Conservation (phyloP, 495 filamentous ascomycete genomes). For the Penicillium goetzii region DNA sequence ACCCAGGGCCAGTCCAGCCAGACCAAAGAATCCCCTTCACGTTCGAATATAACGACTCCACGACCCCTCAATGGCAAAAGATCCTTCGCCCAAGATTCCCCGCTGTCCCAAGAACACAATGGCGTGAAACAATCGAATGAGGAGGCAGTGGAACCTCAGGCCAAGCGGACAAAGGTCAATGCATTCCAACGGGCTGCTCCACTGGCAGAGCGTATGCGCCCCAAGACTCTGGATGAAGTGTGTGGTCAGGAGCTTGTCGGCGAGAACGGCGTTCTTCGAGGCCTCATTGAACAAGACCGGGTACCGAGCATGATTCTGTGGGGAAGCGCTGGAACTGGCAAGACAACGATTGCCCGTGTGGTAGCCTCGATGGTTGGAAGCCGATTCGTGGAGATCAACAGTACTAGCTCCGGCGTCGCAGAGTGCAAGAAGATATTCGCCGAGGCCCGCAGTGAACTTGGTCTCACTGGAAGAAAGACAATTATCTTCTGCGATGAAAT, state of each 20-base stretch:
- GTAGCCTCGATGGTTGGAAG: conserved; percentile 80
- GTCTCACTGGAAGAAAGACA: conserved; percentile 83
- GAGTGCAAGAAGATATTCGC: conserved; percentile 94
- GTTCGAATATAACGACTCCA: conserved; percentile 30
- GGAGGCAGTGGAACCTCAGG: conserved; percentile 35
- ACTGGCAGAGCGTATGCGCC: conserved; percentile 92
- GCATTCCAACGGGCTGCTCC: conserved; percentile 73
- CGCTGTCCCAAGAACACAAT: conserved; percentile 24
- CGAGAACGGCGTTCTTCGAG: conserved; percentile 76
- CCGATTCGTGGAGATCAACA: conserved; percentile 95
- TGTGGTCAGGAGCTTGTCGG: conserved; percentile 93
- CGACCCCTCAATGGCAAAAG: conserved; percentile 43
- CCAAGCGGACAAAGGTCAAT: conserved; percentile 65
- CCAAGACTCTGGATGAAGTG: conserved; percentile 79
- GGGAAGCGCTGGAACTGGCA: conserved; percentile 90
- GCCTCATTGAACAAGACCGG: conserved; percentile 84
- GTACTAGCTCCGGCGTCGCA: conserved; percentile 85
- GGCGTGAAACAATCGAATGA: conserved; percentile 23
- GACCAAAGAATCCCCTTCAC: conserved; percentile 27
- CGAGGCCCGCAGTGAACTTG: conserved; percentile 81
- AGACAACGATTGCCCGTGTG: conserved; percentile 95
- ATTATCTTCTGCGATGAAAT: conserved; percentile 99
- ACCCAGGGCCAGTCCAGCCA: conserved; percentile 32
- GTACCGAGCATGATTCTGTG: conserved; percentile 96
- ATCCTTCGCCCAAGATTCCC: conserved; percentile 33